Base-by-base conservation (phyloP, 1,139 yeast species). In the Taiozyma sp. region DNA sequence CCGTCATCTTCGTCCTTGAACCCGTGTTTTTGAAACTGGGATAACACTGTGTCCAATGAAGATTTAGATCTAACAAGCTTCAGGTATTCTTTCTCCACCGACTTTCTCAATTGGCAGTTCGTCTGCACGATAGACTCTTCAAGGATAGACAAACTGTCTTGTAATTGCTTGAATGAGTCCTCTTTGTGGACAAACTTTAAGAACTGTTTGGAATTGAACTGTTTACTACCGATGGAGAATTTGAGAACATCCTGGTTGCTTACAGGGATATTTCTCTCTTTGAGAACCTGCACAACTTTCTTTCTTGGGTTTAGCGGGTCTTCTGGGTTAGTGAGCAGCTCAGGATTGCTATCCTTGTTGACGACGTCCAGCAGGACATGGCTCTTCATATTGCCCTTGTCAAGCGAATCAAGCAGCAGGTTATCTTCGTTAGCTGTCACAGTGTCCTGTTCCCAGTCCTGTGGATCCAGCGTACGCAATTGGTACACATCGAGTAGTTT, bases 41-140 rank as follows among this genome's bases (percentile, higher is more conserved):
- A 70, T 53, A 80, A 76, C 4, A 83, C 81, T 34, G 76, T 73
- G 60, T 84, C 90, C 24, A 85, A 66, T 11, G 79, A 71, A 19
- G 85, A 79, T 65, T 93, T 93, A 50, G 91, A 81, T 59, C 82
- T 80, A 47, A 91, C 86, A 58, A 90, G 89, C 58, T 80, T 76
- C 50, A 81, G 79, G 63, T 83, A 90, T 63, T 91, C 93, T 26
- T 79, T 75, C 59, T 87, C 88, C 8, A 91, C 86, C 35, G 87
- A 77, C 16, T 70, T 69, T 56, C 83, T 80, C 62, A 91, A 71
- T 47, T 85, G 85, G 13, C 75, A 74, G n/a, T 88, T 81, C 60
- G 85, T 86, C 24, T 79, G 72, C 21, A 80, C 76, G 35, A 91
- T 81, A 30, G 81, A 79, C 30, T 68, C 64, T 57, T 88, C 90